A percentile compares a stretch with the other conserved stretches of the same genome.
Conservation (phyloP, 495 filamentous ascomycete genomes). For the Penicillium egyptiacum region DNA sequence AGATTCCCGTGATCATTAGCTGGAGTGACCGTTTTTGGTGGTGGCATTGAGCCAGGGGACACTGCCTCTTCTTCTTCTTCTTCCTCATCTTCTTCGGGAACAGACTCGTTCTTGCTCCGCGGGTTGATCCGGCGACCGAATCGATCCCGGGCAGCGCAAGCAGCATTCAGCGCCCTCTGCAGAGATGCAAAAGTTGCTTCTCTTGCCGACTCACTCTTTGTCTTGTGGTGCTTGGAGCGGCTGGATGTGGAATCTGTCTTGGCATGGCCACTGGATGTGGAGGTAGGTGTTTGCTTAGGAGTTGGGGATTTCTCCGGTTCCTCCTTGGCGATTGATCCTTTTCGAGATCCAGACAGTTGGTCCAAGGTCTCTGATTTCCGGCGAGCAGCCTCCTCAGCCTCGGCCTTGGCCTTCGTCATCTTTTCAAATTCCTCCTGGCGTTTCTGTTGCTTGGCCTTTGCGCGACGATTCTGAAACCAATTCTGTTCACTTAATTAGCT, state of each 20-base stretch:
- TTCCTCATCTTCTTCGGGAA: constrained; percentile 10
- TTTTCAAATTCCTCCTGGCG: constrained; percentile 65
- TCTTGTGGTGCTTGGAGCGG: constrained; percentile 40
- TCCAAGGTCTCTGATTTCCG: constrained; percentile 35
- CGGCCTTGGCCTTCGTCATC: constrained; percentile 55
- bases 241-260: constrained; percentile 23
- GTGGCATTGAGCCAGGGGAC: constrained; percentile 38
- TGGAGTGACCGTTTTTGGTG: constrained; percentile 19
- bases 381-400: constrained; percentile 44
- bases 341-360: constrained; percentile 25
- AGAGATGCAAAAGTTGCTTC: constrained; percentile 49
- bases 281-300: constrained; percentile 33
- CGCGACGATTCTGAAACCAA: constrained; percentile 89
- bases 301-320: constrained; percentile 33
- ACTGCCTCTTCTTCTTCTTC: constrained; percentile 22
- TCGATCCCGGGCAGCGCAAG: constrained; percentile 42
- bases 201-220: constrained; percentile 43
- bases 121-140: constrained; percentile 28
- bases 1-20: constrained; percentile 18
- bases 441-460: constrained; percentile 77
- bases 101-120: constrained; percentile 20
- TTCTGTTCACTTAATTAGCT: constrained; percentile 55
- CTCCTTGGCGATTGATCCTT: constrained; percentile 28
- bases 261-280: constrained; percentile 25
- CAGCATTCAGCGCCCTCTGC: constrained; percentile 47